Conservation (phyloP, 257 asterid species). For the Misopates orontium region DNA sequence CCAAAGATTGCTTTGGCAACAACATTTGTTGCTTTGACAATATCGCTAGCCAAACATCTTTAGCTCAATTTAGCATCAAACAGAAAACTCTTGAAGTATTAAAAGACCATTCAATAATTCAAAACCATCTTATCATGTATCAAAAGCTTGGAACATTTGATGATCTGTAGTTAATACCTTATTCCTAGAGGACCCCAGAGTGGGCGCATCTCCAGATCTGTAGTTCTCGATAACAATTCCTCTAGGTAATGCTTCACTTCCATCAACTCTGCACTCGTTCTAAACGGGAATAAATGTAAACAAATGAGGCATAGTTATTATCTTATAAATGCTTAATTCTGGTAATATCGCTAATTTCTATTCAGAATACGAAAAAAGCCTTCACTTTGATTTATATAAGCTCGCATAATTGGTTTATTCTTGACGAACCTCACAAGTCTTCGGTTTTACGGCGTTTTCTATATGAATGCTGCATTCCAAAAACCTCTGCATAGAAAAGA, state of each 20-base stretch:
- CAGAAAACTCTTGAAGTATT: too few relatives aligned
- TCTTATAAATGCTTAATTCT: not conserved
- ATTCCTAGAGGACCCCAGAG: slow-evolving; percentile 50
- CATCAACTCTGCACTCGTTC: slow-evolving; percentile 58
- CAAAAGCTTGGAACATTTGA: too few relatives aligned
- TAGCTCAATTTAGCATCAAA: too few relatives aligned
- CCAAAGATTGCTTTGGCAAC: too few relatives aligned
- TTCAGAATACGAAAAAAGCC: too few relatives aligned
- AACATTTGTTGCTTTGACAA: too few relatives aligned
- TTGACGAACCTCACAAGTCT: slow-evolving; percentile 58
- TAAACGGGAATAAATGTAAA: slow-evolving; percentile 26
- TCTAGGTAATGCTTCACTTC: slow-evolving; percentile 63
- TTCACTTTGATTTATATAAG: too few relatives aligned
- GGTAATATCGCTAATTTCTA: too few relatives aligned
- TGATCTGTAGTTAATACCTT: slow-evolving; percentile 50
- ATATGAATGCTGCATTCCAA: slow-evolving; percentile 40
- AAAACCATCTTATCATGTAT: too few relatives aligned
- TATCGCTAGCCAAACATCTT: too few relatives aligned
- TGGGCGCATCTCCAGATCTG: slow-evolving; percentile 67
- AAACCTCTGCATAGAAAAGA: slow-evolving; percentile 39
- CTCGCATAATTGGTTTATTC: too few relatives aligned
- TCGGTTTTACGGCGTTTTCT: slow-evolving; percentile 30
- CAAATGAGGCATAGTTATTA: slow-evolving; percentile 12
- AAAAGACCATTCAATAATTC: not conserved
- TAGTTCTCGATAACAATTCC: slow-evolving; percentile 55